Conservation (phyloP, 192 early-diverging fungal species). For the Backusella tarrabulga region DNA sequence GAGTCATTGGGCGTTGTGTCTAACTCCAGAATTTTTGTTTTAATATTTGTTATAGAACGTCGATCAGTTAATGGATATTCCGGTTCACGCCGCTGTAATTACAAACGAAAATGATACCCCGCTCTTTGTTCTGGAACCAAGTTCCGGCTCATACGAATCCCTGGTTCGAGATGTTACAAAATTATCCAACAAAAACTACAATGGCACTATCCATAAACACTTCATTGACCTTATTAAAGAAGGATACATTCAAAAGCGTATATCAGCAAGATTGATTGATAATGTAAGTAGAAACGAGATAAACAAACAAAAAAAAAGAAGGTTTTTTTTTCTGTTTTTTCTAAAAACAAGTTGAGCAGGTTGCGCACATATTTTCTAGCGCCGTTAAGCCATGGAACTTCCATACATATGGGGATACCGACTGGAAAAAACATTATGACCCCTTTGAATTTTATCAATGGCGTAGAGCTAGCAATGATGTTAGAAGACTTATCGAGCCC, state of each 20-base stretch:
- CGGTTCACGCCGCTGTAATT: not conserved
- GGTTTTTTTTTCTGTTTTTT: not conserved
- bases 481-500: not conserved
- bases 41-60: slow-evolving; percentile 1
- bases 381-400: slow-evolving; percentile 16
- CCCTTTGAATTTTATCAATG: slow-evolving; percentile 14
- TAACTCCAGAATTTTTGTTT: not conserved
- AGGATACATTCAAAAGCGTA: not conserved
- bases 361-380: not conserved
- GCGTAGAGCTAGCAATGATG: not conserved
- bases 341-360: not conserved
- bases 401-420: not conserved
- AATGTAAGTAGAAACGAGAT: not conserved
- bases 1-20: not conserved
- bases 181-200: not conserved
- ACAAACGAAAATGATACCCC: not conserved
- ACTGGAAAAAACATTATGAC: slow-evolving; percentile 8
- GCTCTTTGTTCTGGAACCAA: slow-evolving; percentile 8
- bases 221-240: not conserved
- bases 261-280: not conserved
- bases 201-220: not conserved
- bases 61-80: slow-evolving; percentile 1
- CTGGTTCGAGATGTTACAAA: not conserved
- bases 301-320: not conserved
- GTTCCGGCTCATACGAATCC: not conserved